These are phyloP conservation scores for Trichoderma polysporum DNA, from an alignment of 2,329 filamentous ascomycete species.

Conservation along the genomic window DNA sequence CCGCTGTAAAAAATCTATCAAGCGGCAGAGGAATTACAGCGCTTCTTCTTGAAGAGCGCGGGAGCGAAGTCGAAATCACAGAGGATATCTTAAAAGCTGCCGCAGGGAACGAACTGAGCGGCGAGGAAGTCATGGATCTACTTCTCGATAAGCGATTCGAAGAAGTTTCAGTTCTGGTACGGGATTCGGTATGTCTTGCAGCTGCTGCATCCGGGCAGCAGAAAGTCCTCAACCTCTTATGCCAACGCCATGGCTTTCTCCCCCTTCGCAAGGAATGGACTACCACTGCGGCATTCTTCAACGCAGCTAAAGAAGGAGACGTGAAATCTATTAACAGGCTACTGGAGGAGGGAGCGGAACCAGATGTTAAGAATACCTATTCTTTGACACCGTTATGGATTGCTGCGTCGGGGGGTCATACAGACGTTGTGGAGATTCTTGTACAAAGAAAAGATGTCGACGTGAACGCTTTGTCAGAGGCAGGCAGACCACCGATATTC, in stretches of 20 bases:
- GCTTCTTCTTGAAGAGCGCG: neutral
- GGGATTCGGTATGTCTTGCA: neutral
- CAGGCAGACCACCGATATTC: neutral
- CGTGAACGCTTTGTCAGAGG: neutral
- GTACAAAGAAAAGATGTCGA: neutral
- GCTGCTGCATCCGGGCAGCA: neutral
- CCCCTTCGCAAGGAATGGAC: neutral
- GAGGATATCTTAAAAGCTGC: neutral
- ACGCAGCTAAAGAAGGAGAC: neutral
- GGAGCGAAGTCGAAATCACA: neutral
- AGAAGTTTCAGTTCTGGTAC: neutral
- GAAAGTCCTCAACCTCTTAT: neutral
- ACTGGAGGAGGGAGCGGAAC: neutral
- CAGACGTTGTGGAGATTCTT: neutral
- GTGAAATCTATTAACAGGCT: neutral
- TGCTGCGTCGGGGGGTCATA: neutral
- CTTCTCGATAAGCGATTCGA: neutral
- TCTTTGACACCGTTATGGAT: neutral
- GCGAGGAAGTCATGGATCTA: neutral
- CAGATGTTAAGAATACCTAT: neutral
- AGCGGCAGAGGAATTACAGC: neutral
- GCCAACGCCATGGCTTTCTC: neutral
- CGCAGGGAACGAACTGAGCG: neutral
- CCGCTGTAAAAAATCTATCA: neutral
- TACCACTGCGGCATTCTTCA: neutral